Percentiles rank a stretch among this genome's conserved stretches.
Evolutionary conservation across 495 filamentous ascomycete genomes (phyloP).

Genomic region (Aspergillus saccharolyticus): DNA sequence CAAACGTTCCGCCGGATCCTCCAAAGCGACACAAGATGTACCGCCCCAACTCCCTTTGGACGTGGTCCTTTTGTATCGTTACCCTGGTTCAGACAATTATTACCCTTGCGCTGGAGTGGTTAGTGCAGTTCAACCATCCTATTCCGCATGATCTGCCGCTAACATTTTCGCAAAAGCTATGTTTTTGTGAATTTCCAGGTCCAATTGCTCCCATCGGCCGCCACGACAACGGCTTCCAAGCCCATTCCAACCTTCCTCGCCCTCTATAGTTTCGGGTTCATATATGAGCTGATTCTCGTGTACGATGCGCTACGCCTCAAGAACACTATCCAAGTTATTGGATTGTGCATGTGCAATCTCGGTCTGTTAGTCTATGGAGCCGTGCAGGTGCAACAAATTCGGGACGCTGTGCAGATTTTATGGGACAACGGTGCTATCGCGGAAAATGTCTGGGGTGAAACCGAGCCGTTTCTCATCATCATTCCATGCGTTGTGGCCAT

Average conservation of each 20-base stretch:
- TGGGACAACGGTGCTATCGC: constrained; percentile 28
- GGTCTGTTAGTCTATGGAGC: constrained; percentile 87
- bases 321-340: constrained; percentile 98
- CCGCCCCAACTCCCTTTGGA: constrained; percentile 76
- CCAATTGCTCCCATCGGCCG: constrained; percentile 50
- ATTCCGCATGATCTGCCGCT: background rate
- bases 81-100: constrained; percentile 72
- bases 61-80: constrained; percentile 74
- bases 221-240: constrained; percentile 43
- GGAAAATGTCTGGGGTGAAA: constrained; percentile 56
- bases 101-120: constrained; percentile 81
- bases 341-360: constrained; percentile 85
- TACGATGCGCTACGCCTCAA: constrained; percentile 91
- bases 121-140: constrained; percentile 31
- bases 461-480: constrained; percentile 74
- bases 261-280: constrained; percentile 93
- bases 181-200: constrained; percentile 56
- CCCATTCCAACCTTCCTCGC: constrained; percentile 87
- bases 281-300: constrained; percentile 83
- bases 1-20: constrained; percentile 26
- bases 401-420: constrained; percentile 58
- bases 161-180: constrained; percentile 30
- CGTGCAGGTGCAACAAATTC: constrained; percentile 85
- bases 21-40: constrained; percentile 49
- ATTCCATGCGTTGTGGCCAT: constrained; percentile 80